phyloP scores from a whole-genome alignment of 345 rosid genomes.

The Cardiospermum halicacabum region DNA sequence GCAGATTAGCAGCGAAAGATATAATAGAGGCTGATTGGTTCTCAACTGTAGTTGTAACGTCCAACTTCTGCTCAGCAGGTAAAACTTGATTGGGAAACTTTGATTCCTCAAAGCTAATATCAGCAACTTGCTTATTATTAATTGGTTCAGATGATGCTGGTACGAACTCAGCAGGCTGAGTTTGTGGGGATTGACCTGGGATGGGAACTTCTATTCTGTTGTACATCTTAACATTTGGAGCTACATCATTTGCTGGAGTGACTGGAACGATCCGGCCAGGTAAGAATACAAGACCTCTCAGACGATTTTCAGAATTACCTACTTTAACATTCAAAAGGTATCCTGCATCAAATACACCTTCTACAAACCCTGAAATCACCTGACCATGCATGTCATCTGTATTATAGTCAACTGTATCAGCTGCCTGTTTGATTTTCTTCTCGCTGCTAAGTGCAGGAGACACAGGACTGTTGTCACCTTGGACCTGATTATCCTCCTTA shows the following conservation, averaged over 20 bases:
- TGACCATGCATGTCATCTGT: conserved; percentile 43
- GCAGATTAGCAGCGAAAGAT: conserved; percentile 25
- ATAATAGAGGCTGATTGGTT: conserved; percentile 26
- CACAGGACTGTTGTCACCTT: conserved; percentile 23
- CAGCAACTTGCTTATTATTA: conserved; percentile 30
- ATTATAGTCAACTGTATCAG: conserved; percentile 16
- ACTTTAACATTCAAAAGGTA: conserved; percentile 56
- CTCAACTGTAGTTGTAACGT: conserved; percentile 18
- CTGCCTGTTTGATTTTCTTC: conserved; percentile 24
- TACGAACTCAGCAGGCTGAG: conserved; percentile 10
- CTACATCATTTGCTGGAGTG: conserved; percentile 57
- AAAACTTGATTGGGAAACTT: conserved; percentile 19
- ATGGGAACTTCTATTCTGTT: conserved; percentile 35
- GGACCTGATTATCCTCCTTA: conserved; percentile 30
- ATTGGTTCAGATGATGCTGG: conserved; percentile 21
- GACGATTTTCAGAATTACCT: conserved; percentile 38
- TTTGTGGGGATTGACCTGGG: conserved; percentile 28
- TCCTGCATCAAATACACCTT: conserved; percentile 61
- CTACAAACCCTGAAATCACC: conserved; percentile 53
- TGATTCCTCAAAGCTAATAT: conserved; percentile 18
- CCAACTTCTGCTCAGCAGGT: conserved; percentile 19
- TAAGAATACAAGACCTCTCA: conserved; percentile 54
- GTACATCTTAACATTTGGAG: conserved; percentile 57
- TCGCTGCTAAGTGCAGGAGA: conserved; percentile 21
- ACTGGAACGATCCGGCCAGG: conserved; percentile 42